A percentile compares a stretch with the other conserved stretches of the same genome.
These are phyloP conservation scores for Beauveria pseudobassiana DNA, from an alignment of 2,329 filamentous ascomycete genomes.

Conservation along the genomic window DNA sequence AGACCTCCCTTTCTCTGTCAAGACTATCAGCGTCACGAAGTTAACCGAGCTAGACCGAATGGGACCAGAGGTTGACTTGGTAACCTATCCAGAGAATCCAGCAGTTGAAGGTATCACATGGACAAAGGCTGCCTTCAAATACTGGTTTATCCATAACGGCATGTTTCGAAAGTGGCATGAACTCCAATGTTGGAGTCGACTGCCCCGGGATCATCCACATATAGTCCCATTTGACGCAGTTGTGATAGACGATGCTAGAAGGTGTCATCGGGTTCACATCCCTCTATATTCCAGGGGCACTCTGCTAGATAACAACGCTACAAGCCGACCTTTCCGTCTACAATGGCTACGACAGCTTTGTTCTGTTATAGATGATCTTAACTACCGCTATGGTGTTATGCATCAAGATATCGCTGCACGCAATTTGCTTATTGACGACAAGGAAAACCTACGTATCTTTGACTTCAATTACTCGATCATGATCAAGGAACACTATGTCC, in stretches of 20 bases:
- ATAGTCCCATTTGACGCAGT: conserved; percentile 27
- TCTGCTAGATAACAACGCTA: conserved; percentile 20
- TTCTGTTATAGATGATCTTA: conserved; percentile 29
- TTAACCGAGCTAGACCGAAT: conserved; percentile 23
- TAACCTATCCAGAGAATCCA: conserved; percentile 16
- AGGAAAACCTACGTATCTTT: conserved; percentile 27
- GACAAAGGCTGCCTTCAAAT: conserved; percentile 24
- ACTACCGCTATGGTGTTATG: conserved; percentile 27
- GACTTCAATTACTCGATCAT: conserved; percentile 27
- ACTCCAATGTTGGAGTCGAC: conserved; percentile 25
- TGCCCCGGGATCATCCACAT: conserved; percentile 23
- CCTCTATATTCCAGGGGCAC: conserved; percentile 25
- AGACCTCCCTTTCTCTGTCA: conserved; percentile 15
- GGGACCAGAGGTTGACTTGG: conserved; percentile 21
- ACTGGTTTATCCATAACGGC: conserved; percentile 22
- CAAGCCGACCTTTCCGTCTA: conserved; percentile 25
- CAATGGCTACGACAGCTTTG: conserved; percentile 30
- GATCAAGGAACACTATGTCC: conserved; percentile 17
- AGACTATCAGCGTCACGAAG: conserved; percentile 16
- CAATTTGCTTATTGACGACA: conserved; percentile 29
- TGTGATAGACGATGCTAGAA: conserved; percentile 25
- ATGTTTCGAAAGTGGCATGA: conserved; percentile 24
- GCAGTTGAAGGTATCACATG: conserved; percentile 5
- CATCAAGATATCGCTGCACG: conserved; percentile 33
- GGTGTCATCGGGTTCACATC: conserved; percentile 29